Percentiles rank a stretch among this genome's conserved stretches.
These are phyloP conservation scores for Tetrahymena thermophila DNA, from an alignment of 73 alveolate species.

Conservation along the genomic window DNA sequence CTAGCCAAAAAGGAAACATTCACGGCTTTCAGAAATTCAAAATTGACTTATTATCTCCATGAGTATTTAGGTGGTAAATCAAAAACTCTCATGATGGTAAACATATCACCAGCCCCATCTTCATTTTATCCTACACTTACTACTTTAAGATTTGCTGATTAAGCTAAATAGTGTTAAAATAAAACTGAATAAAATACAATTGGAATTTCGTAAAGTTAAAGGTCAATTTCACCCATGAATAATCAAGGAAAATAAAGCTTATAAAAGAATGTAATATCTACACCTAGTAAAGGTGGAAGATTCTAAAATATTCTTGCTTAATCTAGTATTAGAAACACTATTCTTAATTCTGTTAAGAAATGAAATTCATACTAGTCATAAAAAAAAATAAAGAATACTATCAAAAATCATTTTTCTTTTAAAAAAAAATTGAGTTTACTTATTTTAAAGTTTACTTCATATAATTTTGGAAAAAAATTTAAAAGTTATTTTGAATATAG, in stretches of 20 bases:
- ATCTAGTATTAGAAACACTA: neutral
- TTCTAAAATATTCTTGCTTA: neutral
- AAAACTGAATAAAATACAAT: neutral
- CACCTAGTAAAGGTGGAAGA: neutral
- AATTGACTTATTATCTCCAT: conserved; percentile 67
- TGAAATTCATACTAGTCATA: too few species aligned
- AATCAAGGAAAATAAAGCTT: neutral
- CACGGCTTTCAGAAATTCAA: conserved; percentile 80
- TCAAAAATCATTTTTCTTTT: too few species aligned
- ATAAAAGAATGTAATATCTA: neutral
- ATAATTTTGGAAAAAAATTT: too few species aligned
- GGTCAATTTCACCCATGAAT: neutral
- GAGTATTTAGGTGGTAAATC: conserved; percentile 95
- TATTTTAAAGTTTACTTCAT: too few species aligned
- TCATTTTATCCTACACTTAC: conserved; percentile 16
- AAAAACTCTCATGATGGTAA: conserved; percentile 91
- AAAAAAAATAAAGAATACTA: too few species aligned
- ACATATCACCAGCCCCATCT: conserved; percentile 74
- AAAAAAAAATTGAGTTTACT: too few species aligned
- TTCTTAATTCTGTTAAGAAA: neutral
- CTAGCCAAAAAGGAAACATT: conserved; percentile 64
- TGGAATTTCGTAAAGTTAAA: neutral
- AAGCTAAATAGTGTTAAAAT: conserved; percentile 30
- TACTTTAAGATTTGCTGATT: conserved; percentile 33
- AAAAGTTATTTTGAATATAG: too few species aligned